Base-by-base conservation (phyloP, 1,139 yeast genomes). In the Scheffersomyces parashehatae region DNA sequence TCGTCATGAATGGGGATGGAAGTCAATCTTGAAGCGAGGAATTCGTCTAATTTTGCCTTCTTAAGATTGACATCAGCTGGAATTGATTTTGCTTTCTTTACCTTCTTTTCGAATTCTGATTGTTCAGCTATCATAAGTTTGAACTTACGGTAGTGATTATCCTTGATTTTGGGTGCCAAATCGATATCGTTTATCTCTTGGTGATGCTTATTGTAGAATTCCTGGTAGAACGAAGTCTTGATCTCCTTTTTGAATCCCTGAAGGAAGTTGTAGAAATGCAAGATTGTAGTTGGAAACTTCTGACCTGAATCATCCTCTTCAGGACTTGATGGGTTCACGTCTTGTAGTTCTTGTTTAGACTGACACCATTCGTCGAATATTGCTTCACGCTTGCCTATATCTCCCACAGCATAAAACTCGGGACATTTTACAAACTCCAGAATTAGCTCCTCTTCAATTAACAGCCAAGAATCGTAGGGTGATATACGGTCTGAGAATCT, bases 371-470 rank as follows among this genome's bases (percentile, higher is more conserved):
- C 52, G 36, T 67, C 60, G 45, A 61, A 73, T 4, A 64, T 43
- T 5, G 41, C 47, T 44, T 66, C 71, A 40, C 67, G 50, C 32
- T 54, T 51, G 1, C 45, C 37, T 3, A 50, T 46, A 15, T 56
- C 53, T 2, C 46, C 45, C 3, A 70, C 49, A 3, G 62, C 51
- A 47, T 60, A 72, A 51, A 55, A 73, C n/a, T 57, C 64, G 1
- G 75, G 69, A 31, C 51, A 44, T 34, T 57, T 56, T 8, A 59
- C 62, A 15, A 73, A 55, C 14, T 64, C 65, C 2, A 53, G 39
- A 9, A 70, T 56, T 13, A 68, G 51, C 26, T 68, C 71, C 41
- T 73, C 77, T 47, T 71, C 72, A 0, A 73, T 63, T 26, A 74
- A 47, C 39, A 59, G 58, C 74, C 77, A 74, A 3, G 75, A 65